phyloP scores from a whole-genome alignment of 495 filamentous ascomycete genomes.

The Thermothielavioides terrestris region DNA sequence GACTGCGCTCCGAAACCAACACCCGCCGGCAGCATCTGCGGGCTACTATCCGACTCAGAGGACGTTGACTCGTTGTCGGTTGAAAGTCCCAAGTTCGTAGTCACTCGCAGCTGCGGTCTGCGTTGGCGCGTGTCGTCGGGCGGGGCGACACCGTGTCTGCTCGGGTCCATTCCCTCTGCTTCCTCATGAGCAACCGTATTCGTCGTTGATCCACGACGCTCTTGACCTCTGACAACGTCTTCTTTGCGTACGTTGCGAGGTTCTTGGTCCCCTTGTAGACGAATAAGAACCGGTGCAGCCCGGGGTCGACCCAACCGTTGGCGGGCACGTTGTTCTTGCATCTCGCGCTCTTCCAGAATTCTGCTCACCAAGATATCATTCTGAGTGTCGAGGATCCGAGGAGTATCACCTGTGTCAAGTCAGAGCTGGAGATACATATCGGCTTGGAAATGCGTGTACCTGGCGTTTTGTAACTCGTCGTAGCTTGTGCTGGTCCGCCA shows the following conservation, averaged over 20 bases:
- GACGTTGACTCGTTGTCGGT: neutral
- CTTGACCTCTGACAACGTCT: neutral
- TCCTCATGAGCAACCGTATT: neutral
- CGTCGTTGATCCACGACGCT: too few species aligned
- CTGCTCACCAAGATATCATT: conserved; percentile 16
- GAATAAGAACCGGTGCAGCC: neutral
- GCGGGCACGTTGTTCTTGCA: neutral
- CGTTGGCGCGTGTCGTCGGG: neutral
- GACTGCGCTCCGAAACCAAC: neutral
- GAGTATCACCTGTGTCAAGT: conserved; percentile 2
- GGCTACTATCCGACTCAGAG: neutral
- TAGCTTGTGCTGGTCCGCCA: conserved; percentile 1
- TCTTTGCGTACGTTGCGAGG: neutral
- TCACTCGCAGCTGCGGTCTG: neutral
- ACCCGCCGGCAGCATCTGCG: neutral
- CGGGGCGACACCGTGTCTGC: neutral
- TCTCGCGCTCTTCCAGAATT: conserved; percentile 12
- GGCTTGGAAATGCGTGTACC: neutral
- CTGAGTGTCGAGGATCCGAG: conserved; percentile 3
- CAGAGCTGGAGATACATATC: neutral
- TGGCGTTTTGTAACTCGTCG: conserved; percentile 6
- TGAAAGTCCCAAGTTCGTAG: neutral
- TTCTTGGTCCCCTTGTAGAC: neutral
- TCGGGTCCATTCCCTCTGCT: neutral
- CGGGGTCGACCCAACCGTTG: neutral